These are phyloP conservation scores for Lactuca sativa DNA, from an alignment of 129 eudicot species.

Conservation along the genomic window DNA sequence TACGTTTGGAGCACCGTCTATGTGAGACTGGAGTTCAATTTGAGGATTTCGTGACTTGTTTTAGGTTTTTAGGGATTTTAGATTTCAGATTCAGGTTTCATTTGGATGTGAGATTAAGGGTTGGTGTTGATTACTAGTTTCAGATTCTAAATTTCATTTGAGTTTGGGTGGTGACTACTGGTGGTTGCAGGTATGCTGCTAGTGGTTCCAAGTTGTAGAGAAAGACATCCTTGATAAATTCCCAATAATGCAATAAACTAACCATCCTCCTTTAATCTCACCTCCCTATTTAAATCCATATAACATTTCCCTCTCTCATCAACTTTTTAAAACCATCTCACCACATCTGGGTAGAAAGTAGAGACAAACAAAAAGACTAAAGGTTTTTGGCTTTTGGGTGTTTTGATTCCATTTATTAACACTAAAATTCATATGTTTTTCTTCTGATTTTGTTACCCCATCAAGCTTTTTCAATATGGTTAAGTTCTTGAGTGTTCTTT, in stretches of 20 bases:
- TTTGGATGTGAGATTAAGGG: too few relatives aligned
- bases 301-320: slow-evolving; percentile 24
- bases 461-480: slow-evolving; percentile 27
- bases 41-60: too few relatives aligned
- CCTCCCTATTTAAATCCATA: slow-evolving; percentile 26
- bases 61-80: too few relatives aligned
- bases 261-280: slow-evolving; percentile 6
- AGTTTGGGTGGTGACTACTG: too few relatives aligned
- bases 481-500: slow-evolving; percentile 24
- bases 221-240: slow-evolving; percentile 2
- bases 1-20: too few relatives aligned
- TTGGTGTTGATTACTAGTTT: too few relatives aligned
- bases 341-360: neutral
- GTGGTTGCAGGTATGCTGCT: too few relatives aligned
- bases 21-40: too few relatives aligned
- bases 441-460: slow-evolving; percentile 1
- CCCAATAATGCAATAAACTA: slow-evolving; percentile 34
- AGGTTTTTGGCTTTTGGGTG: neutral
- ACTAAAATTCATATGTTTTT: slow-evolving; percentile 1
- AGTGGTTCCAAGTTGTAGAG: too few relatives aligned
- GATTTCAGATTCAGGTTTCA: too few relatives aligned
- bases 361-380: neutral
- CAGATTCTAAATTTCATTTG: too few relatives aligned
- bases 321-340: slow-evolving; percentile 19
- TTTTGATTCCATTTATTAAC: neutral